Evolutionary conservation across 2,329 filamentous ascomycete species (phyloP).

Genomic region (Ceratocystis destructans): DNA sequence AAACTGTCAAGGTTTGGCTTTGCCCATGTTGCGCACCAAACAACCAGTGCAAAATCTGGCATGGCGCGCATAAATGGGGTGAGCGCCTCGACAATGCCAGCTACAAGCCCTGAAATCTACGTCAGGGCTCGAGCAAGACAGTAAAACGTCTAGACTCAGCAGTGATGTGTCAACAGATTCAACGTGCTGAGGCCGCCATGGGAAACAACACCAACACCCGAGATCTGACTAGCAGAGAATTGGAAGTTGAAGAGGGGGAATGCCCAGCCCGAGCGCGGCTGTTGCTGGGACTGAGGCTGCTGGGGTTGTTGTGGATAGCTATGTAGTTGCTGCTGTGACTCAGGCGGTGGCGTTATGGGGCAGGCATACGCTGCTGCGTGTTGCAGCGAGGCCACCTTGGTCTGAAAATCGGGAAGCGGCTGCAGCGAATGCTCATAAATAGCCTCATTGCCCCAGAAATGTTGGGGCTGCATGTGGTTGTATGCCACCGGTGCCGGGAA

Average conservation of each 20-base stretch:
- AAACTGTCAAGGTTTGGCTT: neutral
- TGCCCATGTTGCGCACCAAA: too few relatives aligned
- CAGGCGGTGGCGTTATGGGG: neutral
- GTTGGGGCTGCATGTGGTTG: neutral
- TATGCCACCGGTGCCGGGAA: neutral
- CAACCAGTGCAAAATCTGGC: too few relatives aligned
- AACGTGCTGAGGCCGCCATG: neutral
- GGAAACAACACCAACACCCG: neutral
- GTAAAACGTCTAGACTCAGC: neutral
- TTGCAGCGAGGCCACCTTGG: neutral
- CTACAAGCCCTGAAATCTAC: too few relatives aligned
- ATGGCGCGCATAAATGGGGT: too few relatives aligned
- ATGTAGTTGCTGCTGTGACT: constrained; percentile 5
- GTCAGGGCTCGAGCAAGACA: too few relatives aligned
- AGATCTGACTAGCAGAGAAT: neutral
- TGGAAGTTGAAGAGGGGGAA: constrained; percentile 1
- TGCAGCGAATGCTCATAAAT: constrained; percentile 2
- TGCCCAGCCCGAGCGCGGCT: neutral
- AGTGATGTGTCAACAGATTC: constrained; percentile 16
- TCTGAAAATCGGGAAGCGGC: neutral
- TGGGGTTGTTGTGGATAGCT: neutral
- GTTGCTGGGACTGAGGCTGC: neutral
- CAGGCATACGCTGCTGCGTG: neutral
- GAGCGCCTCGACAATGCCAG: too few relatives aligned
- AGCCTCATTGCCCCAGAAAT: neutral